These are phyloP conservation scores for Rhodotorula taiwanensis DNA, from an alignment of 768 basidiomycete species.

Conservation along the genomic window DNA sequence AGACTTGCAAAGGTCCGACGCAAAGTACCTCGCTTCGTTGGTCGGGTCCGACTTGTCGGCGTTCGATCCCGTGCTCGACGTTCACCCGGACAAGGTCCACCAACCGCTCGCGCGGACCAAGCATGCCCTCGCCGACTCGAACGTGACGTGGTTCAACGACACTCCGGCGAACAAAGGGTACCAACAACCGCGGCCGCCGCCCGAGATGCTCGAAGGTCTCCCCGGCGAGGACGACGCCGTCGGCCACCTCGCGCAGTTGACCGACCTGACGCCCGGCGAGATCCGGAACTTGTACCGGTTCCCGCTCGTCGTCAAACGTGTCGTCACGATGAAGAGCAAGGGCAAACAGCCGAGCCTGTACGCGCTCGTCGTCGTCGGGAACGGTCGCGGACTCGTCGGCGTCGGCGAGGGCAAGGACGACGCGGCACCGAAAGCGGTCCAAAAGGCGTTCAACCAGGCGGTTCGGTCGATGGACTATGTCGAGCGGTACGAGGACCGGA, in stretches of 20 bases:
- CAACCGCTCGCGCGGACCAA: neutral
- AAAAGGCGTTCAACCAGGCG: slow-evolving; percentile 61
- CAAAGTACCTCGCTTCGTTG: slow-evolving; percentile 20
- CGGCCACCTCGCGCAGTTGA: slow-evolving; percentile 35
- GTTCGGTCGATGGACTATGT: slow-evolving; percentile 85
- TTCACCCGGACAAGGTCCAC: slow-evolving; percentile 22
- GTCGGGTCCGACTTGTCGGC: slow-evolving; percentile 19
- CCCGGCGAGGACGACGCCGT: slow-evolving; percentile 35
- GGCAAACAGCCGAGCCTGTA: slow-evolving; percentile 69
- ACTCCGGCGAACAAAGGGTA: slow-evolving; percentile 17
- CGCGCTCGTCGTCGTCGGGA: slow-evolving; percentile 65
- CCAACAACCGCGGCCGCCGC: slow-evolving; percentile 21
- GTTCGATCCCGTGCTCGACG: slow-evolving; percentile 29
- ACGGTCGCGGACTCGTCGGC: slow-evolving; percentile 76
- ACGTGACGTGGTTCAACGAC: slow-evolving; percentile 26
- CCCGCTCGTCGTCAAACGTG: slow-evolving; percentile 49
- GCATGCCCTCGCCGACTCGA: neutral
- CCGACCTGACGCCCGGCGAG: slow-evolving; percentile 43
- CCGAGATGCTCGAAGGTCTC: slow-evolving; percentile 27
- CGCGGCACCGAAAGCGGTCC: slow-evolving; percentile 49
- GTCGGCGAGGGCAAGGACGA: slow-evolving; percentile 76
- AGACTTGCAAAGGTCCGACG: slow-evolving; percentile 20
- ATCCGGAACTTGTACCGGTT: slow-evolving; percentile 44
- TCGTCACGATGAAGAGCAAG: slow-evolving; percentile 87
- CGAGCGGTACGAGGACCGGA: slow-evolving; percentile 85